Evolutionary conservation across 1,284 basidiomycete genomes (phyloP), one percentile per base, ranked within the genome.

Genomic region (Irpex sp.): DNA sequence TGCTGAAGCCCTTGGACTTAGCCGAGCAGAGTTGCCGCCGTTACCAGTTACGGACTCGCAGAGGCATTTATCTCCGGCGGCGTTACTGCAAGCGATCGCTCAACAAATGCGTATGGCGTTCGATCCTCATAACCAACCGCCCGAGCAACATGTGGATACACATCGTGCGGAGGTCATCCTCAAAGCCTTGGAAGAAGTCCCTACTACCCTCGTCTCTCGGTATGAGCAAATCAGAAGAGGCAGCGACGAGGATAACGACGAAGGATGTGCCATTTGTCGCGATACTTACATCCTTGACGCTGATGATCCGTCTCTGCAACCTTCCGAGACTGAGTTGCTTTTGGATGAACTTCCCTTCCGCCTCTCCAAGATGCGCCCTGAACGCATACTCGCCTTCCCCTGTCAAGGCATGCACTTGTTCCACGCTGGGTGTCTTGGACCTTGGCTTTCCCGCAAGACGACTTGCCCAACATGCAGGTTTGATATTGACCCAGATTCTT

Each of bases 391-490:
- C 21, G 72, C 69, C 1, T 75, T 75, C 62, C 69, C 72, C 1
- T 75, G 74, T 62, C 67, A 68, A 0, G 73, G 73, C n/a, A 71
- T 71, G 58, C 74, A 75, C 54, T 65, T 75, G 8, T 75, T 72
- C 67, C 74, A 75, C 59, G 63, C 62, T 8, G 59, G 66, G 19
- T 75, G 74, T 49, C 61, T 75, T 6, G 65, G 64, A 0, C 74
- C 71, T 1, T 75, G 74, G 74, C 64, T 75, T 1, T 67, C 71
- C 21, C 67, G 69, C 50, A 75, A 75, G 65, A 74, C 74, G 7
- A 75, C 74, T 1, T 75, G 74, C 51, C 74, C 74, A 3, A 67
- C 72, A 13, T 75, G 74, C 62, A 61, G 74, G 31, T 74, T 72
- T 50, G 74, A 75, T 55, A 69, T 75, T 43, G 74, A 74, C 54